Base-by-base conservation (phyloP, 371 early-diverging fungal species). In the Mortierella polycephala region DNA sequence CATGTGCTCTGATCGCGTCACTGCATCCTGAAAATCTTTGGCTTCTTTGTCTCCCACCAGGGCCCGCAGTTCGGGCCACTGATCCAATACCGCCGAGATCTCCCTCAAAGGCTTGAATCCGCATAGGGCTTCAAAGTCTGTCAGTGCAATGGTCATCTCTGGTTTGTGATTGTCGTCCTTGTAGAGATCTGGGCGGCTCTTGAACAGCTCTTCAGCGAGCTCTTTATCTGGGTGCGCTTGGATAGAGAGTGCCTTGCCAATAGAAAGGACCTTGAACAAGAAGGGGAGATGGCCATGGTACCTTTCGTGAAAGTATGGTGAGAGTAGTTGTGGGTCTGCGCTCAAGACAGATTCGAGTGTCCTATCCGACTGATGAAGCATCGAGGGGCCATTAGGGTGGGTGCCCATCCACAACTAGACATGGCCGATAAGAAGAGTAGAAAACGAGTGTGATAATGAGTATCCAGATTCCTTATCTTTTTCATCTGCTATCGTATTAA, bases 191-290 rank as follows among this genome's bases (percentile, higher is more conserved):
- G 98, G 98, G 42, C 82, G 85, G 49, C 92, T 85, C 53, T 79
- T 79, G 71, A 91, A 92, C 37, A 99, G 86, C 45, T 83, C 81
- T 55, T 88, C 82, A 12, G 96, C 99, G 16, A 97, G 87, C 13
- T 67, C 71, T 74, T 96, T 97, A 82, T 97, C 96, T 13, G 99
- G 99, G 75, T 99, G 99, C 11, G 99, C 99, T 83, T 99, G 99
- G 73, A 99, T 99, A 14, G 96, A 96, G 44, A 99, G 90, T 2
- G 98, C 98, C 79, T 95, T 97, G 63, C 90, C 83, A 66, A 99
- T 94, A 39, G 97, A 96, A 21, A 99, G 88, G 30, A 98, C 95
- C 85, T 99, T 99, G 90, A 98, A 96, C 49, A 99, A 88, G 85
- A 97, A 99, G 8, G 99, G 99, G 18, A 99, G 84, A 69, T 95